Base-by-base conservation (phyloP, 2,329 filamentous ascomycete species). In the Aspergillus proliferans region DNA sequence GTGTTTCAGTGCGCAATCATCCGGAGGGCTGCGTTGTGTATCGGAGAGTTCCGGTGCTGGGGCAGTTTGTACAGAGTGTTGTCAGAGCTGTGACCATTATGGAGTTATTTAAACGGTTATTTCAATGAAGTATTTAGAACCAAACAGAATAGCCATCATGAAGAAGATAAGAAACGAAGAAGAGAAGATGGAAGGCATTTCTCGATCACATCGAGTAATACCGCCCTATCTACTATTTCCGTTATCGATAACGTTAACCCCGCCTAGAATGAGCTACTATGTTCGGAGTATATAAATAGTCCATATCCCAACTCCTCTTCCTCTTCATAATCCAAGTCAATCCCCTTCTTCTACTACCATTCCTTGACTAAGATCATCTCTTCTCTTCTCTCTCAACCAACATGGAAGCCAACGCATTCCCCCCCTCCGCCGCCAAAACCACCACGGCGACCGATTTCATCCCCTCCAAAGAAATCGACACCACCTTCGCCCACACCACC, bases 401-500 rank as follows among this genome's bases (percentile, higher is more conserved):
- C 5, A 40, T 40, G 38, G 18, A 36, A 30, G 9, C 26, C 26
- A 12, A 30, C 26, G 26, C 26, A 12, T 30, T 12, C 9, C 10
- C 26, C 10, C 26, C 26, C 10, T 30, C 26, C 26, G 10, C 26
- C 26, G 26, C 26, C 26, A 9, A 28, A 28, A 3, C 26, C 26
- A 28, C 26, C 45, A 50, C 44, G 33, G 40, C 54, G 44, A 49
- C 51, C 45, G 44, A 52, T 24, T 56, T 45, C 46, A 65, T 81
- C 38, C 67, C 76, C 21, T 64, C 71, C 26, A 67, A 74, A 19
- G 56, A 77, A 42, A 82, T 82, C 52, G 77, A 81, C 62, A 55
- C 67, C 4, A 76, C 75, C 9, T 82, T 82, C 65, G 75, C 75
- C 45, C 77, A 76, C 40, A 74, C 76, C 51, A 81, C 77, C 59